Base-by-base conservation (phyloP, 2,329 filamentous ascomycete species). In the Fusarium sp. region DNA sequence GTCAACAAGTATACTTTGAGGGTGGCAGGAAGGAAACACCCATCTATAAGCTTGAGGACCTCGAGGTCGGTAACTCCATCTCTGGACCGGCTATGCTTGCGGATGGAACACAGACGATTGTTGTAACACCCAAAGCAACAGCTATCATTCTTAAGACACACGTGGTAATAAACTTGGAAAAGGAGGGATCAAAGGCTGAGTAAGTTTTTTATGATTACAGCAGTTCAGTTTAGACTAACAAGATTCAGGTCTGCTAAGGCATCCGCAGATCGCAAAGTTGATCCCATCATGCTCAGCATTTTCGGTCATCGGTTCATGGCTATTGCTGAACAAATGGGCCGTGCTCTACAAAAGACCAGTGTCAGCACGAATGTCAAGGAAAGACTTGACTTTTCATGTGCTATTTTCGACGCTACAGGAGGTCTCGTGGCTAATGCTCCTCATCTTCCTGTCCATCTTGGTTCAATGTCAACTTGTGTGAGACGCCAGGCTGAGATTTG, bases 31-130 rank as follows among this genome's bases (percentile, higher is more conserved):
- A 86, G 65, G 86, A 94, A 19, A 97, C 94, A 0, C 90, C 93
- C 0, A 88, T 97, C 50, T 97, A 94, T 79, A 94, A 92, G 77
- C 86, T 97, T 0, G 89, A 92, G 65, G 87, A 93, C 61, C 83
- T 97, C 13, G 81, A 83, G 2, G 83, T 92, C 7, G 93, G 94
- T 3, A 89, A 94, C 63, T 87, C 88, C 20, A 83, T 97, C 54
- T 82, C 85, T 48, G 94, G 94, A 0, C 94, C 94, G 1, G 94
- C 94, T 1, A 92, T 97, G 79, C 86, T 97, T 59, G 93, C 93
- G 3, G 94, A 95, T 74, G 91, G 91, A 10, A 94, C 92, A 1
- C 95, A 97, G 79, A 98, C 95, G 0, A 96, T 98, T 65, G 92
- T 97, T 1, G 89, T 97, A 4, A 92, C 92, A 0, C 95, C 94